A percentile compares a stretch with the other conserved stretches of the same genome.
Evolutionary conservation across 805 yeast genomes (phyloP).

Genomic region (Monosporozyma siamensis): DNA sequence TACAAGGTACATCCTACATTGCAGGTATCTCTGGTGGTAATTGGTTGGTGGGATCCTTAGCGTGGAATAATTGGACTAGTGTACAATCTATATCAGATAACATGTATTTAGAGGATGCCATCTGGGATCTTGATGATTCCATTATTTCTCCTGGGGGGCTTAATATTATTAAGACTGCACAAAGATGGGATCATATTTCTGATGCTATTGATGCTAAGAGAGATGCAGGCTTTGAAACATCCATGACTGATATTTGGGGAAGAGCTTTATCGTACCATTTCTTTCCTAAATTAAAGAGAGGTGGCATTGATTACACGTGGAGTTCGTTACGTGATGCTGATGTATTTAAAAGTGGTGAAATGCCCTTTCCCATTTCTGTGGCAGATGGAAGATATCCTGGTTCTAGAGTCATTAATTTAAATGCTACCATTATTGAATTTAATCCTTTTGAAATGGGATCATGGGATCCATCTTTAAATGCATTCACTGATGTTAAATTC

Average conservation of each 20-base stretch:
- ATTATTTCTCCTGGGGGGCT: constrained; percentile 57
- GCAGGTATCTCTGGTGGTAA: constrained; percentile 80
- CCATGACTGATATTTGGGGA: constrained; percentile 75
- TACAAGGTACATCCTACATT: constrained; percentile 61
- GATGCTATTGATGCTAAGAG: constrained; percentile 44
- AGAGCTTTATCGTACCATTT: constrained; percentile 65
- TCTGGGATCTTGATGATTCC: constrained; percentile 65
- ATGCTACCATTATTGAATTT: constrained; percentile 60
- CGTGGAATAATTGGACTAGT: constrained; percentile 62
- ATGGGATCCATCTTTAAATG: constrained; percentile 68
- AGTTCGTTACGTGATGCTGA: constrained; percentile 50
- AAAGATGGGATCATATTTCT: constrained; percentile 45
- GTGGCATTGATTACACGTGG: constrained; percentile 56
- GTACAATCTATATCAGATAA: constrained; percentile 47
- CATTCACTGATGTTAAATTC: constrained; percentile 60
- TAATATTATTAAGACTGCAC: constrained; percentile 42
- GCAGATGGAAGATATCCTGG: constrained; percentile 62
- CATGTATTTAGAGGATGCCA: constrained; percentile 31
- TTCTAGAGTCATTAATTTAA: constrained; percentile 43
- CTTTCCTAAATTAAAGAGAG: constrained; percentile 49
- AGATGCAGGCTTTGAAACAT: constrained; percentile 55
- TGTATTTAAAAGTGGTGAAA: constrained; percentile 48
- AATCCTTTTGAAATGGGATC: constrained; percentile 73
- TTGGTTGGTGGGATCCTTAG: constrained; percentile 68
- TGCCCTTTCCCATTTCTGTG: constrained; percentile 66